Evolutionary conservation across 192 early-diverging fungal genomes (phyloP).

Genomic region (Coemansia sp.): DNA sequence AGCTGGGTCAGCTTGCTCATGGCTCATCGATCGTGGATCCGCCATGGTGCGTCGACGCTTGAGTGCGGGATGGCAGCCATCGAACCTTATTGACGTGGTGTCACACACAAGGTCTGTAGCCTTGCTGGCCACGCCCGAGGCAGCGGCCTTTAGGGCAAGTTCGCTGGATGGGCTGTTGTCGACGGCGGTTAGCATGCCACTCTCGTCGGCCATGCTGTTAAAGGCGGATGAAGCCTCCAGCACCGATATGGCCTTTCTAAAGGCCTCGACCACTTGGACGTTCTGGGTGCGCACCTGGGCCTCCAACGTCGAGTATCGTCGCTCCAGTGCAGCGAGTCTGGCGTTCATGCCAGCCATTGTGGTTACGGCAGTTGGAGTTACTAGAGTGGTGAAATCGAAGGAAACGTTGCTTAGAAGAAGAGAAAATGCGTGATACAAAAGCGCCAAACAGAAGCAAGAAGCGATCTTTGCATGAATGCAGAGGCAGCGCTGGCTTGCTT

Average conservation of each 20-base stretch:
- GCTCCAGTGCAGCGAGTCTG: conserved; percentile 4
- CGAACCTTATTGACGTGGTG: background rate
- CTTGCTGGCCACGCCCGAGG: background rate
- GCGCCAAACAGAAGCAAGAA: background rate
- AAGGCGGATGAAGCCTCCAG: background rate
- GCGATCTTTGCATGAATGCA: too few species aligned
- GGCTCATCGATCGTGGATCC: background rate
- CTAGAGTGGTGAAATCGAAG: background rate
- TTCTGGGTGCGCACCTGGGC: background rate
- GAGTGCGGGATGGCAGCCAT: background rate
- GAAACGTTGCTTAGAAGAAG: background rate
- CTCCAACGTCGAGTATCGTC: background rate
- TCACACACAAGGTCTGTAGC: background rate
- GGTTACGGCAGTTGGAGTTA: background rate
- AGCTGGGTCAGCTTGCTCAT: background rate
- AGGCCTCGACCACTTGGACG: background rate
- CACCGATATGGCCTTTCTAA: conserved; percentile 5
- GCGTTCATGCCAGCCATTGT: background rate
- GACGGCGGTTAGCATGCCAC: background rate
- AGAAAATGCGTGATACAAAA: background rate
- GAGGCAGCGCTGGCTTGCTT: too few species aligned
- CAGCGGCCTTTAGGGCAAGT: background rate
- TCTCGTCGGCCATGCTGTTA: background rate
- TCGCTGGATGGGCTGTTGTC: background rate
- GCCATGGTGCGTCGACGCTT: conserved; percentile 4